These are phyloP conservation scores for Erythrobasidium hasegawianum DNA, from an alignment of 1,284 basidiomycete genomes.

Conservation along the genomic window DNA sequence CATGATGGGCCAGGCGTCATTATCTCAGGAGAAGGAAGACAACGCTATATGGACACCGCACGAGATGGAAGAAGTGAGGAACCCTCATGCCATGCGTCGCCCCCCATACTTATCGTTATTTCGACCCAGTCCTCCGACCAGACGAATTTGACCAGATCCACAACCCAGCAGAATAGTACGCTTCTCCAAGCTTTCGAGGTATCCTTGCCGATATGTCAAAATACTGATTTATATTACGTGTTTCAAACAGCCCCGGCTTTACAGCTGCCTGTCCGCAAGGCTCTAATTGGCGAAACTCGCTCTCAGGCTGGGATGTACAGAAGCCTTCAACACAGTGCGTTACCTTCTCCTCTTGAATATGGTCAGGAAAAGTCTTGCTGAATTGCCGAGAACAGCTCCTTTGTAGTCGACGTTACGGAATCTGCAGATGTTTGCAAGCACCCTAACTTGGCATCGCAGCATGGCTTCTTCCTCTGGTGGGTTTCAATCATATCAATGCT, in stretches of 20 bases:
- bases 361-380: too few species aligned
- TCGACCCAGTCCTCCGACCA: neutral
- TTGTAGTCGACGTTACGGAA: constrained; percentile 44
- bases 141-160: neutral
- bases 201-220: too few species aligned
- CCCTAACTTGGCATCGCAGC: constrained; percentile 45
- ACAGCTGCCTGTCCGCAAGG: constrained; percentile 40
- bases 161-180: constrained; percentile 12
- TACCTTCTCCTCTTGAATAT: neutral
- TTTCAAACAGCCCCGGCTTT: constrained; percentile 26
- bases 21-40: constrained; percentile 50
- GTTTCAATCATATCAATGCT: too few species aligned
- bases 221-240: too few species aligned
- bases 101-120: too few species aligned
- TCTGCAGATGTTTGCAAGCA: constrained; percentile 47
- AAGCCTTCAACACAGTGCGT: constrained; percentile 41
- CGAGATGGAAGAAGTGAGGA: constrained; percentile 41
- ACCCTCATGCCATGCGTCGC: too few species aligned
- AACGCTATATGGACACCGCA: constrained; percentile 50
- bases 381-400: constrained; percentile 38
- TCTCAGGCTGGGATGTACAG: constrained; percentile 42
- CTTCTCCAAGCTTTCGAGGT: too few species aligned
- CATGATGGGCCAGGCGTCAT: constrained; percentile 54
- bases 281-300: constrained; percentile 42
- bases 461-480: constrained; percentile 45